Evolutionary conservation across 2,329 filamentous ascomycete genomes (phyloP).

Genomic region (Ascochyta fabae): DNA sequence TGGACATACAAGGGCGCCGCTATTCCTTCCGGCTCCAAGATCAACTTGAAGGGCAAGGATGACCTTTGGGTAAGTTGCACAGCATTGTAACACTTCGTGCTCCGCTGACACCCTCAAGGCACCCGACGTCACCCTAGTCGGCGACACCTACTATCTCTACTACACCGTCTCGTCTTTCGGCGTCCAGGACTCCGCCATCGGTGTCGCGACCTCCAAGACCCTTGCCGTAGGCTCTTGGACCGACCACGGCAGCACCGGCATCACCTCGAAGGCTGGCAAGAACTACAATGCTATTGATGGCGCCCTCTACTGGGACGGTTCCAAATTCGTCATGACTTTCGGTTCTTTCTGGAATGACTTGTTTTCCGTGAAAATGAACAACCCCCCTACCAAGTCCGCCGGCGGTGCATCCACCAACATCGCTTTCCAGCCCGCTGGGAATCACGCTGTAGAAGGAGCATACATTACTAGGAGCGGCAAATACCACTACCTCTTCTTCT

Average conservation of each 20-base stretch:
- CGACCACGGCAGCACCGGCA: constrained; percentile 63
- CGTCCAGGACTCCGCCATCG: constrained; percentile 67
- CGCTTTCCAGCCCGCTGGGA: constrained; percentile 59
- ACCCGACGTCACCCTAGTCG: constrained; percentile 67
- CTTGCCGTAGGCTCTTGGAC: constrained; percentile 61
- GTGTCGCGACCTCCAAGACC: constrained; percentile 58
- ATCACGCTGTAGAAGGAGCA: constrained; percentile 63
- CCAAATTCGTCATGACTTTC: constrained; percentile 63
- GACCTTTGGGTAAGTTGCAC: constrained; percentile 57
- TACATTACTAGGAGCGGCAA: constrained; percentile 62
- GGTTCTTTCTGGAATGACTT: constrained; percentile 73
- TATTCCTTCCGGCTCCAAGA: constrained; percentile 55
- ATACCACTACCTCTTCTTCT: constrained; percentile 72
- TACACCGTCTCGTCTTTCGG: constrained; percentile 70
- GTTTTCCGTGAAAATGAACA: constrained; percentile 62
- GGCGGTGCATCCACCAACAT: constrained; percentile 55
- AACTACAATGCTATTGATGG: constrained; percentile 61
- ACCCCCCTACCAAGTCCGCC: constrained; percentile 40
- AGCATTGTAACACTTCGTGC: neutral
- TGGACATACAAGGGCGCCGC: constrained; percentile 58
- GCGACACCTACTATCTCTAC: constrained; percentile 67
- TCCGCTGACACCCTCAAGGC: constrained; percentile 55
- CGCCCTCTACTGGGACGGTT: constrained; percentile 51
- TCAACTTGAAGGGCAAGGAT: constrained; percentile 53
- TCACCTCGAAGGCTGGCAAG: constrained; percentile 51